A percentile compares a stretch with the other conserved stretches of the same genome.
Conservation (phyloP, 2,329 filamentous ascomycete species). For the Diaporthe sp. region DNA sequence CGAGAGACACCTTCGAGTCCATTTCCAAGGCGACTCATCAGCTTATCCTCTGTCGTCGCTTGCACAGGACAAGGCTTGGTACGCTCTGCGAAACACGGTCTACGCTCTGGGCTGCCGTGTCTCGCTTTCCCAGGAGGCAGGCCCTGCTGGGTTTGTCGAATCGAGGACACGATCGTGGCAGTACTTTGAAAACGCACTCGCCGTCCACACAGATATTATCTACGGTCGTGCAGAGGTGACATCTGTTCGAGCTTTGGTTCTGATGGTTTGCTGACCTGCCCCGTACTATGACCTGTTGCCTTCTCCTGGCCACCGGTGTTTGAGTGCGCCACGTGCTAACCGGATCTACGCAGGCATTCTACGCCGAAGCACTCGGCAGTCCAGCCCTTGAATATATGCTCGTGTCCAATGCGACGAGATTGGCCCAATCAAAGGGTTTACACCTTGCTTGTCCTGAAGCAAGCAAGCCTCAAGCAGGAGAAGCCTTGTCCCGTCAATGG, state of each 20-base stretch:
- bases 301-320: too few species aligned
- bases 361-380: conserved; percentile 22
- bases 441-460: background rate
- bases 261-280: background rate
- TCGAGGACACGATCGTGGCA: conserved; percentile 22
- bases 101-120: conserved; percentile 22
- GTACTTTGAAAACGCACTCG: conserved; percentile 19
- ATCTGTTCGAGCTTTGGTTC: conserved; percentile 9
- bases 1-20: too few species aligned
- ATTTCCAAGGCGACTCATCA: too few species aligned
- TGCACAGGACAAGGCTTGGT: conserved; percentile 7
- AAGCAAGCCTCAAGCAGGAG: conserved; percentile 7
- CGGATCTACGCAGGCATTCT: background rate
- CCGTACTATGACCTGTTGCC: too few species aligned
- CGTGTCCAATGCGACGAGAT: conserved; percentile 17
- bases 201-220: background rate
- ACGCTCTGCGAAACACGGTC: conserved; percentile 18
- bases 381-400: conserved; percentile 27
- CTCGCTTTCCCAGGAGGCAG: conserved; percentile 4
- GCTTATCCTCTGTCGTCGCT: background rate
- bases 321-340: background rate
- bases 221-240: conserved; percentile 8
- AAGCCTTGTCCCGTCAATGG: conserved; percentile 35
- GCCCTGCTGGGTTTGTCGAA: conserved; percentile 13
- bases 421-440: conserved; percentile 14